Base-by-base conservation (phyloP, 192 early-diverging fungal genomes). In the Fimicolochytrium jonesii region DNA sequence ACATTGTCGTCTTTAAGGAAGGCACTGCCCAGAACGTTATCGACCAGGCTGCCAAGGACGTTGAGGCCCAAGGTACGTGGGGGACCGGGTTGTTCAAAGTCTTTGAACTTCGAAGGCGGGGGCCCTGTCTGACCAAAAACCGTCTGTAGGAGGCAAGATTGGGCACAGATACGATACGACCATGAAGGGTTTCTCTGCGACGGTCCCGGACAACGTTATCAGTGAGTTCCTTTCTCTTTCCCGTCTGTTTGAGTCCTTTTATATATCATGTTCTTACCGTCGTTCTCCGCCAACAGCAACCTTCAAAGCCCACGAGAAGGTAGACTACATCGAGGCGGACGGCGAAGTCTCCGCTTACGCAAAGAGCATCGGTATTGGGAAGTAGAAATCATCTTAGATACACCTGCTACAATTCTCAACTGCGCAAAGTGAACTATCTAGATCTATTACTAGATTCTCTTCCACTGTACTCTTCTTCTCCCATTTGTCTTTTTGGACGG, bases 241-340 rank as follows among this genome's bases (percentile, higher is more conserved):
- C n/a, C n/a, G n/a, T n/a, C n/a, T n/a, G n/a, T n/a, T n/a, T n/a
- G n/a, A 39, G 37, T 39, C 37, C 37, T 39, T 17, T 17, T 9
- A 39, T 17, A 11, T 9, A 39, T 17, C 37, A 39, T 9, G 53
- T 4, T 55, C 31, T 2, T 55, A 6, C 26, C 31, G 20, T 36
- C 22, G 5, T 29, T 26, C 26, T 44, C n/a, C 4, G 23, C 18
- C 18, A 6, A 2, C 59, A 77, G 76, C 75, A 11, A 74, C 78
- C 11, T 60, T 87, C 63, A 30, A 43, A 0, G 52, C 52, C 33
- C 42, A 78, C 54, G 60, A 43, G 10, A 6, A 68, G 6, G 48
- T 87, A 18, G 77, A 86, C 44, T 69, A 71, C 39, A 71, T 87
- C 47, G 85, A 87, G 69, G 61, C 74, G 9, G 85, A 87, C 58